Base-by-base conservation (phyloP, 345 rosid species). In the Corchorus olitorius region DNA sequence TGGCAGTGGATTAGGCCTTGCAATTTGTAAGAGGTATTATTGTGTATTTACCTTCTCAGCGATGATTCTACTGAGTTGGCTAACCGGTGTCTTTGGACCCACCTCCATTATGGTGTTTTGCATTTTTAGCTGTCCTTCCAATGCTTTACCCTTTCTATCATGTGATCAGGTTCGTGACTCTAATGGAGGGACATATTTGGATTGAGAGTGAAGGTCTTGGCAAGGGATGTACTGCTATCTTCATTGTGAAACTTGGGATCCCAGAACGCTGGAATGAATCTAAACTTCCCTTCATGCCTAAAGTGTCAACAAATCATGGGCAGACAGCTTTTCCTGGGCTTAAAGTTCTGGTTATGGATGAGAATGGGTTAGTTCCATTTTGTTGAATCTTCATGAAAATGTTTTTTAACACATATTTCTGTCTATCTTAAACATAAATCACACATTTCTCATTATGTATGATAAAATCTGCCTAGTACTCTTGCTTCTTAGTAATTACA, bases 1-100 rank as follows among this genome's bases (percentile, higher is more conserved):
- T 78, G 98, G 99, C 81, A 92, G 91, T 81, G 98, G 98, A 75
- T 97, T 97, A 74, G 99, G 99, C 60, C 97, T 92, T 71, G 99
- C 98, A 68, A 97, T 97, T 83, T 97, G 95, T 87, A 94, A 92
- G 83, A 92, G 99, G 99, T 94, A 83, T 4, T 46, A 60, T 49
- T 59, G 22, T 20, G 13, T 7, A 52, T 35, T 66, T 43, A 20
- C 53, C 35, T 43, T 66, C 54, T 20, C 16, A 7, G 34, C 22
- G 19, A 43, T 72, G 37, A 12, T 41, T 56, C 10, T 35, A 53
- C 35, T 27, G 43, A 46, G 2, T 46, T 68, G 15, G 35, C 35
- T 34, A 5, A 49, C 9, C 5, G 65, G 65, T 43, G 12, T 19
- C 55, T 68, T 48, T 27, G 53, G 72, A 68, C 58, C 17, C 27